Conservation (phyloP, 2,329 filamentous ascomycete species). For the Claviceps quebecensis region DNA sequence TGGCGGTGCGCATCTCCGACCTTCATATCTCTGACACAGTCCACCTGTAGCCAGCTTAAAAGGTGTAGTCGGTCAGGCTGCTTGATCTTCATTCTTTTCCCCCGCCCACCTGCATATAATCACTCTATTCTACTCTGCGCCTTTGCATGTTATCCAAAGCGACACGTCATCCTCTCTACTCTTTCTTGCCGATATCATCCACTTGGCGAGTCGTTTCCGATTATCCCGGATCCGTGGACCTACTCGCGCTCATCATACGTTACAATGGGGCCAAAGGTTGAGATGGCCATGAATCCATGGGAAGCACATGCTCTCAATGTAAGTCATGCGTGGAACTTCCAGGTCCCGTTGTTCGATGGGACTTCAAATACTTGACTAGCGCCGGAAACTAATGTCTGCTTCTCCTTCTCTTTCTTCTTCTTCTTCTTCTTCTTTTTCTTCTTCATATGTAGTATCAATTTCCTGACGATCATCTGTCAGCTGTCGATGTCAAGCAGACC, state of each 20-base stretch:
- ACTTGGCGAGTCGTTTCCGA: not conserved
- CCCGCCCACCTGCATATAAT: not conserved
- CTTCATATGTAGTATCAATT: slow-evolving; percentile 9
- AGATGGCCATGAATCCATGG: slow-evolving; percentile 19
- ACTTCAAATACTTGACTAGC: not conserved
- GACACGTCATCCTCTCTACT: not conserved
- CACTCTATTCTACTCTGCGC: not conserved
- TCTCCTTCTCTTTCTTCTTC: no score
- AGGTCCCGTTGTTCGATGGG: not conserved
- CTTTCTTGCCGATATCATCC: not conserved
- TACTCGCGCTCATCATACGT: not conserved
- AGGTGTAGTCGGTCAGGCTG: not conserved
- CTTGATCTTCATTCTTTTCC: not conserved
- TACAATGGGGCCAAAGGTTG: slow-evolving; percentile 3
- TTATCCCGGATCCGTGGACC: not conserved
- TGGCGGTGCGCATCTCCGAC: not conserved
- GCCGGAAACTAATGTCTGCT: not conserved
- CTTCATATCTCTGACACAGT: not conserved
- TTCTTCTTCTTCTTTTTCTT: not conserved
- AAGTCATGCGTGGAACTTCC: slow-evolving; percentile 1
- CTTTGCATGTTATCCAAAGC: not conserved
- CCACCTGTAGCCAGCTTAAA: not conserved
- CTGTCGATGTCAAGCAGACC: not conserved
- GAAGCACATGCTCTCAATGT: slow-evolving; percentile 23
- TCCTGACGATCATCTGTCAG: slow-evolving; percentile 2